These are phyloP conservation scores for Melocanna baccifera DNA, from an alignment of 176 grass and related monocot genomes.

Conservation along the genomic window DNA sequence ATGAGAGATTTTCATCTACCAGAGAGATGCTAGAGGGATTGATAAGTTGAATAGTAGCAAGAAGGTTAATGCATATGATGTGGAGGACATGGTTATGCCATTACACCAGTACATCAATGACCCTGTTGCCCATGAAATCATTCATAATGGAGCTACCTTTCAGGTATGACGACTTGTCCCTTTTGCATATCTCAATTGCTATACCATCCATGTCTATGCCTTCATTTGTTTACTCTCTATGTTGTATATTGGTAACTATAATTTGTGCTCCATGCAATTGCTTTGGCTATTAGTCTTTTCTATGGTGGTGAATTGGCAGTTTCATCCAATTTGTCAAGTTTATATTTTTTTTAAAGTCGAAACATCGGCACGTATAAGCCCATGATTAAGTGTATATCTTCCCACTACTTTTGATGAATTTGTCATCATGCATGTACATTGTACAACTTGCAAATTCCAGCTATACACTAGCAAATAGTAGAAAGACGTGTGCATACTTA, in stretches of 20 bases:
- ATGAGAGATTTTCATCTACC: conserved; percentile 23
- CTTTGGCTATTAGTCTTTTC: neutral
- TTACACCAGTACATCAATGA: conserved; percentile 83
- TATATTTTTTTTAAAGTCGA: neutral
- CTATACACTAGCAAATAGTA: neutral
- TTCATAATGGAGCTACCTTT: conserved; percentile 97
- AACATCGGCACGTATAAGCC: neutral
- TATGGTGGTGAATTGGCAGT: neutral
- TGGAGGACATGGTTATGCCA: conserved; percentile 92
- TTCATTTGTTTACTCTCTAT: neutral
- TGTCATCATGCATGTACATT: neutral
- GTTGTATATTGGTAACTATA: neutral
- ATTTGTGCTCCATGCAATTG: neutral
- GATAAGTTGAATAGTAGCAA: conserved; percentile 45
- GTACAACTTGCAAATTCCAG: neutral
- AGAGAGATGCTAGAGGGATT: conserved; percentile 67
- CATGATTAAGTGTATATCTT: conserved; percentile 2
- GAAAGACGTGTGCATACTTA: neutral
- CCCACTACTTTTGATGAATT: neutral
- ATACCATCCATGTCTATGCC: neutral
- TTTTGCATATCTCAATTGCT: conserved; percentile 1
- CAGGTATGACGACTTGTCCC: conserved; percentile 51
- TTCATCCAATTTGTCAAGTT: neutral
- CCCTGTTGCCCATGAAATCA: conserved; percentile 85
- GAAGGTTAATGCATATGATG: conserved; percentile 62